Evolutionary conservation across 2,329 filamentous ascomycete genomes (phyloP), one percentile per base, ranked within the genome.

Genomic region (Tolypocladium amazonense): DNA sequence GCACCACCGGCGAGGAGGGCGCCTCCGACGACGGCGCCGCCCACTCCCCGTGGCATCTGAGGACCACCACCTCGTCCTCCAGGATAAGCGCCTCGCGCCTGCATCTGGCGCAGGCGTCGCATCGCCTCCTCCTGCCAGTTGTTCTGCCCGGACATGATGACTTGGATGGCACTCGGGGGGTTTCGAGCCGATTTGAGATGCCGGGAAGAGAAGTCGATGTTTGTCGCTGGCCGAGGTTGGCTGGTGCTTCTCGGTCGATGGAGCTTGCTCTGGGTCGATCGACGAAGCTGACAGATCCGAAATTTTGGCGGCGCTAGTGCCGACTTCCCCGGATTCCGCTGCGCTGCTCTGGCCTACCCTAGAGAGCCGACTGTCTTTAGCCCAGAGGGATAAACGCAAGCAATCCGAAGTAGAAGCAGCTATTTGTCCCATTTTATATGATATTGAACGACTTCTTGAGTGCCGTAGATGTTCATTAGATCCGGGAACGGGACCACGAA

Each of bases 51-150:
- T 47, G 77, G 73, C 61, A 75, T 70, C 63, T 75, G 70, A 55
- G 77, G 77, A 62, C 74, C 72, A 62, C 76, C 75, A 56, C 74
- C 72, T 62, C 76, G 76, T 60, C 75, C 72, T 61, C 75, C 73
- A 58, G 75, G 74, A 62, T 76, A 74, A 58, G 75, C 71, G 60
- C 75, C 73, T 68, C 74, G 72, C 58, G 74, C 65, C 68, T 75
- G 77, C 68, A 79, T 77, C 68, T 78, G 75, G 65, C 79, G 79
- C 60, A 82, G 73, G 65, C 76, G 77, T 62, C 75, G 76, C 71
- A 81, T 74, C 62, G 80, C 79, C 67, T 82, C 79, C 67, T 82
- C 77, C 68, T 75, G 73, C 73, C 73, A 76, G 67, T 75, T 74
- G 63, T 74, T 73, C 62, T 68, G 66, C 50, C 65, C 62, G 61